Base-by-base conservation (phyloP, 306 rosid genomes). In the barrel medic (Medicago truncatula) region DNA sequence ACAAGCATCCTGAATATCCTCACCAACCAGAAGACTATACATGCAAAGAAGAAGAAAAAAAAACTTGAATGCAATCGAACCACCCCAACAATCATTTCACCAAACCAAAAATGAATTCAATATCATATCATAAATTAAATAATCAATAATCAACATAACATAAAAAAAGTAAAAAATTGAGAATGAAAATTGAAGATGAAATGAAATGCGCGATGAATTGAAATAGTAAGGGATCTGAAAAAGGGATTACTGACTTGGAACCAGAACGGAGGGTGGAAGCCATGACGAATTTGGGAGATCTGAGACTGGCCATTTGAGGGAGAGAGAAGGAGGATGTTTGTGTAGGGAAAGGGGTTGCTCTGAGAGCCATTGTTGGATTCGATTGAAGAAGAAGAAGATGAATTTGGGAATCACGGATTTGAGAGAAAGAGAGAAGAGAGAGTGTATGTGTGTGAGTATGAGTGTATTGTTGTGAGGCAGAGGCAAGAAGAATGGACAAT, bases 251-350 rank as follows among this genome's bases (percentile, higher is more conserved):
- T 53, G 67, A 90, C 98, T 78, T 85, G 85, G 93, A 36, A 80
- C 87, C 91, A 47, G 98, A 85, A 59, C 86, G 86, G 52, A 93
- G 97, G 21, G 96, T 86, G 83, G 98, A 93, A 20, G 96, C 97
- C 97, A 91, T 89, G 73, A 81, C 31, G 89, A 89, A 89, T 81
- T 82, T 83, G 68, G 96, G 92, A 85, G 98, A 91, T 91, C 96
- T 89, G 93, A 85, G 80, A 38, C 83, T 81, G 15, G 96, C 84
- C 85, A 86, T 87, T 61, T 83, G 89, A 0, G 91, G 96, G 34
- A 85, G 88, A 17, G 85, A 67, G 70, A 89, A 80, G 73, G 92
- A 58, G 41, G 59, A 85, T 12, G 88, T 11, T 85, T 87, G 96
- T 38, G 80, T 67, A 1, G 82, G 71, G 65, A 83, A 70, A 34